A percentile compares a stretch with the other conserved stretches of the same genome.
These are phyloP conservation scores for Cyclotella cryptica DNA, from an alignment of 108 stramenopile genomes.

Conservation along the genomic window DNA sequence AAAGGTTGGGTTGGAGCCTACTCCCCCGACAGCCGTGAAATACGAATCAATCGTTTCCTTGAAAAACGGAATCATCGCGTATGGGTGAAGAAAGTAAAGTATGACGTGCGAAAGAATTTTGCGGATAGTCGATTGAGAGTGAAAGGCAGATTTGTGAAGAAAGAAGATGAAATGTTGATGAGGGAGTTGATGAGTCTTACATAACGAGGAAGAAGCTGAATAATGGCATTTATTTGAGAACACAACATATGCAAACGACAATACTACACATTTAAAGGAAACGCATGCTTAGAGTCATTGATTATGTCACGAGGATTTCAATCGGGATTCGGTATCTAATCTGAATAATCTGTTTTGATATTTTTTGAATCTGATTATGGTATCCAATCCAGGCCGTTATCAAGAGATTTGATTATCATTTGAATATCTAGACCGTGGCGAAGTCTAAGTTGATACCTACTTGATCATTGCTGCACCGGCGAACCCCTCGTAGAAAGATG, in stretches of 20 bases:
- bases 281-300: not conserved
- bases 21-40: slow-evolving; percentile 91
- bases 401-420: not conserved
- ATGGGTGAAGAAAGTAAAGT: slow-evolving; percentile 98
- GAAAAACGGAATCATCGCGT: slow-evolving; percentile 94
- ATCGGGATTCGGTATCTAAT: not conserved
- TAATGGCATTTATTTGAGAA: not conserved
- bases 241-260: not conserved
- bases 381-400: not conserved
- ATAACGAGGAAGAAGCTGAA: slow-evolving; percentile 36
- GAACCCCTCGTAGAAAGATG: slow-evolving; percentile 4
- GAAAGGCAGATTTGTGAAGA: slow-evolving; percentile 98
- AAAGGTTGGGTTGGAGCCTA: slow-evolving; percentile 96
- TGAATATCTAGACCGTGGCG: not conserved
- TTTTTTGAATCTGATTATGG: not conserved
- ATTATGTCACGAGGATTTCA: not conserved
- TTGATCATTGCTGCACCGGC: not conserved
- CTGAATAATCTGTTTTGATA: no score
- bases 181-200: slow-evolving; percentile 92
- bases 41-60: slow-evolving; percentile 90
- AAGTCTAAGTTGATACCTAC: not conserved
- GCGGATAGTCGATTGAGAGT: slow-evolving; percentile 96
- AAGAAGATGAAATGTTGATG: slow-evolving; percentile 98
- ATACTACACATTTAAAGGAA: not conserved
- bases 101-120: slow-evolving; percentile 99